Conservation (phyloP, 2,329 filamentous ascomycete genomes). For the Claviceps pusilla region DNA sequence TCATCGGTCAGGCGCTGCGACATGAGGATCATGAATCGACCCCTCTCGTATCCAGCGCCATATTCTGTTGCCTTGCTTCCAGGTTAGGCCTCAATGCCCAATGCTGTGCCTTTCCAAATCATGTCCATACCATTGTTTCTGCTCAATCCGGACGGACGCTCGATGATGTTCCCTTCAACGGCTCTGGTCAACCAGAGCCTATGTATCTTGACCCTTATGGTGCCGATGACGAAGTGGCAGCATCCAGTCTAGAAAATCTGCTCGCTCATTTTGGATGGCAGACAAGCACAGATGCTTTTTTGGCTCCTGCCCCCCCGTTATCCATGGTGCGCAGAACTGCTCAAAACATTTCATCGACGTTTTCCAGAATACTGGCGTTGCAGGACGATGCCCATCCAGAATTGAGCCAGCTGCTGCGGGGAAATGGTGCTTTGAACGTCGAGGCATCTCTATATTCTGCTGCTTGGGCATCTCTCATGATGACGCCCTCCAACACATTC, state of each 20-base stretch:
- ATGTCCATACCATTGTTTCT: constrained; percentile 68
- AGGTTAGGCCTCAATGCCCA: constrained; percentile 61
- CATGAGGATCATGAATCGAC: constrained; percentile 62
- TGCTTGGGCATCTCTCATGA: constrained; percentile 53
- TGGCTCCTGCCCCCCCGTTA: constrained; percentile 48
- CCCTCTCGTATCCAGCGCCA: constrained; percentile 72
- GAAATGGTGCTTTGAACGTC: constrained; percentile 27
- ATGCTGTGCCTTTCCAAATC: constrained; percentile 68
- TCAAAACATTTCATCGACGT: constrained; percentile 68
- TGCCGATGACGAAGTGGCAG: constrained; percentile 49
- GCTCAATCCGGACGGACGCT: constrained; percentile 45
- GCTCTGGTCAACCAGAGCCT: constrained; percentile 24
- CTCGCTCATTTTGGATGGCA: constrained; percentile 36
- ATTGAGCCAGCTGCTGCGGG: constrained; percentile 21
- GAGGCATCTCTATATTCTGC: constrained; percentile 53
- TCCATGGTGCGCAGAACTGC: constrained; percentile 57
- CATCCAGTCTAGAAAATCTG: constrained; percentile 41
- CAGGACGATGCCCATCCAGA: constrained; percentile 14
- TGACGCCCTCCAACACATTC: constrained; percentile 30
- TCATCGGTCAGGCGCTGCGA: constrained; percentile 67
- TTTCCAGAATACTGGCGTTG: constrained; percentile 15
- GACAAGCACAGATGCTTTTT: constrained; percentile 31
- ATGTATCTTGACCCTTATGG: constrained; percentile 82
- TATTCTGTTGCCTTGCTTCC: constrained; percentile 68
- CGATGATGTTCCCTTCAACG: constrained; percentile 29